A percentile compares a stretch with the other conserved stretches of the same genome.
Evolutionary conservation across 441 rosid genomes (phyloP).

Genomic region (Rhodomyrtus psidioides): DNA sequence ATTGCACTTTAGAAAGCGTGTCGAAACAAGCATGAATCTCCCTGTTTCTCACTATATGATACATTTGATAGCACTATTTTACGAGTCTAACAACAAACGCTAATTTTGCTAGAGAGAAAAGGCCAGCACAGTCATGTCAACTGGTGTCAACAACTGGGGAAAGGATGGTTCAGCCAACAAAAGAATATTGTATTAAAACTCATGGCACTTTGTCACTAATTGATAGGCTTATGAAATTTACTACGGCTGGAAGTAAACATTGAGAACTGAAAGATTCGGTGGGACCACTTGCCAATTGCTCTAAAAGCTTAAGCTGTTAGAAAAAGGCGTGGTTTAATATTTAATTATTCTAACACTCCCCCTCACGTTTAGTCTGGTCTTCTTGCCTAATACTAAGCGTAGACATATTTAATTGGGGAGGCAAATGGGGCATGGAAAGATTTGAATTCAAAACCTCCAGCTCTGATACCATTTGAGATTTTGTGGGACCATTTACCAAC

Average conservation of each 20-base stretch:
- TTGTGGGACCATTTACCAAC: too few species aligned
- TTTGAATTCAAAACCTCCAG: too few species aligned
- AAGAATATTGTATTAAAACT: neutral
- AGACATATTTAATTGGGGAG: too few species aligned
- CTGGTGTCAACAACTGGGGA: neutral
- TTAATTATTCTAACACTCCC: too few species aligned
- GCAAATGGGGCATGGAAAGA: too few species aligned
- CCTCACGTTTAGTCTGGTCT: too few species aligned
- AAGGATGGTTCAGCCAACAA: neutral
- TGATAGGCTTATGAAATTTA: neutral
- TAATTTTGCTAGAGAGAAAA: neutral
- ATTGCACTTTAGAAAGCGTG: neutral
- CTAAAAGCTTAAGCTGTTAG: too few species aligned
- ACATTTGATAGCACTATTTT: neutral
- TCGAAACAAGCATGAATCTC: neutral
- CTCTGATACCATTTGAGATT: too few species aligned
- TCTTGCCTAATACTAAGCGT: too few species aligned
- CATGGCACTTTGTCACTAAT: neutral
- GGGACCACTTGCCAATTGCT: too few species aligned
- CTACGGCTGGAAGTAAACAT: neutral
- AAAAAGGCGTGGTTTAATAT: too few species aligned
- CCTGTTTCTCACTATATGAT: neutral
- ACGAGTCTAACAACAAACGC: neutral
- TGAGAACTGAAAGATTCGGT: too few species aligned
- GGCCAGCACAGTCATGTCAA: neutral